These are phyloP conservation scores for Aspergillus sclerotiicarbonarius DNA, from an alignment of 495 filamentous ascomycete genomes.

Conservation along the genomic window DNA sequence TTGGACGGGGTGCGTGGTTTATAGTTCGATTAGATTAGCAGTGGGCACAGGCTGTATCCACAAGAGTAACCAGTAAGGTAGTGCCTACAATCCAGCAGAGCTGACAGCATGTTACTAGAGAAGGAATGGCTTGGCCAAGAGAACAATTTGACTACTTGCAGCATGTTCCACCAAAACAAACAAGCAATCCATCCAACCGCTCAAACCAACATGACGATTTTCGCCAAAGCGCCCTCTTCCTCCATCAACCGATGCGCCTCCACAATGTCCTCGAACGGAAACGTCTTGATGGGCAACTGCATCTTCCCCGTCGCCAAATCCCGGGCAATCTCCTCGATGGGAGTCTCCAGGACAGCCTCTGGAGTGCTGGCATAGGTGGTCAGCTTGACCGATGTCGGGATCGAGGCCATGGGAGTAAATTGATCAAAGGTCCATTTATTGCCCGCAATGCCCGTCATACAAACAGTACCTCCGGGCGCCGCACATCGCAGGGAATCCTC, in stretches of 20 bases:
- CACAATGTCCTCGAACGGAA: conserved; percentile 50
- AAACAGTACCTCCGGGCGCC: conserved; percentile 41
- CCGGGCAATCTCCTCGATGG: conserved; percentile 43
- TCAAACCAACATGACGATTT: conserved; percentile 33
- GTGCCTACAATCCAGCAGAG: too few species aligned
- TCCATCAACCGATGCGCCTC: conserved; percentile 46
- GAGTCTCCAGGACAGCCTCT: conserved; percentile 45
- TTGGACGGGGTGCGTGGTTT: too few species aligned
- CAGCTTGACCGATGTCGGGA: conserved; percentile 44
- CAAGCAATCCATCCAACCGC: too few species aligned
- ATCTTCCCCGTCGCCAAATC: conserved; percentile 36
- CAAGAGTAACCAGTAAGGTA: too few species aligned
- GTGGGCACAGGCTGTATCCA: too few species aligned
- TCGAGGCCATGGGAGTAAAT: conserved; percentile 45
- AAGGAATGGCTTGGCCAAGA: too few species aligned
- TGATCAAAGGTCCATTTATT: conserved; percentile 45
- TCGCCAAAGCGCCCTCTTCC: conserved; percentile 35
- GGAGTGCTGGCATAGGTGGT: conserved; percentile 43
- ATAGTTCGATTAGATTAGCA: too few species aligned
- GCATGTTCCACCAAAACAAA: too few species aligned
- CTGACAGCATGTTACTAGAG: too few species aligned
- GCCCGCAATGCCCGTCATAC: conserved; percentile 52
- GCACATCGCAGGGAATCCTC: conserved; percentile 43
- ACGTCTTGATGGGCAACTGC: conserved; percentile 45
- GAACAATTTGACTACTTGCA: too few species aligned